A percentile compares a stretch with the other conserved stretches of the same genome.
These are phyloP conservation scores for Suillus brevipes DNA, from an alignment of 768 basidiomycete species.

Conservation along the genomic window DNA sequence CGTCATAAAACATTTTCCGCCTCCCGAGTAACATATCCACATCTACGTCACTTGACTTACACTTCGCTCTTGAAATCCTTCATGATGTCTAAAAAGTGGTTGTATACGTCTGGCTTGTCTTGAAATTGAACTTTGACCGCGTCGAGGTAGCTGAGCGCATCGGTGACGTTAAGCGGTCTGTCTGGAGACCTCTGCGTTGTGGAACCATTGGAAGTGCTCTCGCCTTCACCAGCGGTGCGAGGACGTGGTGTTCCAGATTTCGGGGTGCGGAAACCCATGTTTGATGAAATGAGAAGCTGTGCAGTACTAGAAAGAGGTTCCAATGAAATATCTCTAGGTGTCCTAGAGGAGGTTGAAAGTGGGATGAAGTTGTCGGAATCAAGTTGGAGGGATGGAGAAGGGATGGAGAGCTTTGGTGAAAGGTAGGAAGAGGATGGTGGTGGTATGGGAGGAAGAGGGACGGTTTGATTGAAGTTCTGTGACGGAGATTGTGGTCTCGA, in stretches of 20 bases:
- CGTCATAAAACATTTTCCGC: constrained; percentile 4
- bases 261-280: constrained; percentile 23
- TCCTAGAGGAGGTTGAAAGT: neutral
- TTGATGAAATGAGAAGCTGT: constrained; percentile 3
- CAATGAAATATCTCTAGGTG: neutral
- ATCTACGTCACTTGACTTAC: constrained; percentile 47
- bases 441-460: constrained; percentile 7
- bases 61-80: constrained; percentile 98
- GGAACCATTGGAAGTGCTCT: constrained; percentile 23
- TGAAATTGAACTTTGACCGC: constrained; percentile 91
- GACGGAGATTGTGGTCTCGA: constrained; percentile 15
- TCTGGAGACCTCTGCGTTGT: constrained; percentile 38
- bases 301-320: constrained; percentile 1
- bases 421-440: constrained; percentile 6
- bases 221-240: constrained; percentile 26
- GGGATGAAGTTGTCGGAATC: constrained; percentile 8
- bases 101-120: constrained; percentile 91
- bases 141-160: constrained; percentile 91
- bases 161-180: constrained; percentile 86
- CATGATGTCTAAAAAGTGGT: constrained; percentile 95
- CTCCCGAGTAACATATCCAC: neutral
- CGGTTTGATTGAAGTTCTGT: constrained; percentile 7
- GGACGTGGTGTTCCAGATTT: constrained; percentile 44
- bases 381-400: constrained; percentile 2
- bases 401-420: constrained; percentile 4